A percentile compares a stretch with the other conserved stretches of the same genome.
Evolutionary conservation across 164 flowering plant genomes (phyloP).

Genomic region (Hamamelis virginiana): DNA sequence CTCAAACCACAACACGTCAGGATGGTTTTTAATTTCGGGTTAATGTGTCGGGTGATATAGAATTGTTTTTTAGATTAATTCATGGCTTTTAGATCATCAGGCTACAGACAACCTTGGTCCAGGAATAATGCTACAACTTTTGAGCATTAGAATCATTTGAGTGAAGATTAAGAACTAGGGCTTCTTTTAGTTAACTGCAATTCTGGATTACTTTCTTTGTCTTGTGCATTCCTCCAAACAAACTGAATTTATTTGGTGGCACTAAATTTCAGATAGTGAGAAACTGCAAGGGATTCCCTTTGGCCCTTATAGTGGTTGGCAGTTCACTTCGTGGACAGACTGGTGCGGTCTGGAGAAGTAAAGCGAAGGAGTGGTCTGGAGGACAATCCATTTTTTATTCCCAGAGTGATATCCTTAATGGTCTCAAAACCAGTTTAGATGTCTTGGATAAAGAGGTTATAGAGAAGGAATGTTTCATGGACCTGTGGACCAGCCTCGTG

Average conservation of each 20-base stretch:
- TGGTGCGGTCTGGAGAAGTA: slow-evolving; percentile 23
- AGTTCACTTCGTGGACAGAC: slow-evolving; percentile 29
- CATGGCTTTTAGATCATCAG: too few species aligned
- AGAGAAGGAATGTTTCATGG: slow-evolving; percentile 40
- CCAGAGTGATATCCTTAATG: slow-evolving; percentile 17
- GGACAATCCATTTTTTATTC: slow-evolving; percentile 26
- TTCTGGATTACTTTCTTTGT: neutral
- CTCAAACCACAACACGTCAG: too few species aligned
- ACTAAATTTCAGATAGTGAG: slow-evolving; percentile 33
- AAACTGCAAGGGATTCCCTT: slow-evolving; percentile 36
- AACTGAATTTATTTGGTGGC: neutral
- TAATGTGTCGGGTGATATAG: too few species aligned
- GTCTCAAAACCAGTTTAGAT: too few species aligned
- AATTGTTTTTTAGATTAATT: too few species aligned
- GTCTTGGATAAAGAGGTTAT: slow-evolving; percentile 15
- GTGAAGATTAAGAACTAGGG: too few species aligned
- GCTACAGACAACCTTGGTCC: too few species aligned
- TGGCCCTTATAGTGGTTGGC: slow-evolving; percentile 41
- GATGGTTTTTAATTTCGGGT: too few species aligned
- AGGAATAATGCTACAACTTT: too few species aligned
- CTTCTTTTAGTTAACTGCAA: neutral
- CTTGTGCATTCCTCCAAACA: neutral
- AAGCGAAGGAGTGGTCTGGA: slow-evolving; percentile 10
- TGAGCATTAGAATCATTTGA: too few species aligned
- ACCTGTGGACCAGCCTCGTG: too few species aligned